Base-by-base conservation (phyloP, 192 early-diverging fungal genomes). In the Rhizoclosmatium sp. region DNA sequence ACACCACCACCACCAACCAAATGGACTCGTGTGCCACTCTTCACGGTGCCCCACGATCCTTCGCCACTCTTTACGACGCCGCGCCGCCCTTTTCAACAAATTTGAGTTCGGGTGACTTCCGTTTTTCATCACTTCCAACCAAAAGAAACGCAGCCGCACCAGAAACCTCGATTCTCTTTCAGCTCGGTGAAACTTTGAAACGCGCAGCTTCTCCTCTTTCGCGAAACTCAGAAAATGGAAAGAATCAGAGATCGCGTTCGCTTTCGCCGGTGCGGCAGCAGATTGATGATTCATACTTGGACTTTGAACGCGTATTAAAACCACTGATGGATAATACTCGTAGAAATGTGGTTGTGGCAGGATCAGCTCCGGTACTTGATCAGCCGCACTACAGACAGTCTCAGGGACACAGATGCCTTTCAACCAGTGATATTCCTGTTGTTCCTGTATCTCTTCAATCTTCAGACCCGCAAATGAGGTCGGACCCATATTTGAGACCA, bases 31-130 rank as follows among this genome's bases (percentile, higher is more conserved):
- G 5, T 21, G 44, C 5, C 5, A 75, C 12, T 14, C 47, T 75
- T 4, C 19, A 2, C 23, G 72, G 59, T 2, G 72, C 72, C 7
- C 77, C 66, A 2, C 74, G 76, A 4, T 82, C 81, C 3, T 85
- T 79, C 65, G 80, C 80, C 7, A 49, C 41, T 4, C 71, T 85
- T 19, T 85, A 76, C 76, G 84, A 85, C 76, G 73, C 69, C 2
- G 66, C 80, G 0, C 66, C 31, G 44, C 66, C 40, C 47, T 47
- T 3, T 21, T 68, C n/a, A 46, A 9, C 31, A 84, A 88, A 62
- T 68, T 49, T 3, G 71, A 75, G 31, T 31, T 31, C 12, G 83
- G 82, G 39, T 88, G 85, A 75, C 19, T 85, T 42, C 59, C 69
- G 2, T n/a, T 31, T 31, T 31, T 31, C 31, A 31, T 85, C 21